These are phyloP conservation scores for Vanrija sp. DNA, from an alignment of 1,284 basidiomycete species.

Conservation along the genomic window DNA sequence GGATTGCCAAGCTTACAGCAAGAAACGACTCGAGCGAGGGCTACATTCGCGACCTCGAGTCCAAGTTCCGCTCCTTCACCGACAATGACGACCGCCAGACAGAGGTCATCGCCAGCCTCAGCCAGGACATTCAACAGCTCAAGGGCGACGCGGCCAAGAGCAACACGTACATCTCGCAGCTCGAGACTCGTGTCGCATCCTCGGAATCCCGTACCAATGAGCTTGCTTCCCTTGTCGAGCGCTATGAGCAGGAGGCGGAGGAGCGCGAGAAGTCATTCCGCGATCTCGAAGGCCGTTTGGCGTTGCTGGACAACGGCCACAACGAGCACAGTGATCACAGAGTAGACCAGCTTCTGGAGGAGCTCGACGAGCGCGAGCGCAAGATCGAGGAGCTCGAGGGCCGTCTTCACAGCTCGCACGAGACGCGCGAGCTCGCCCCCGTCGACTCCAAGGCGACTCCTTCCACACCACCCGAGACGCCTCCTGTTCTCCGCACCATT, in stretches of 20 bases:
- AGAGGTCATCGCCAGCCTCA: constrained; percentile 73
- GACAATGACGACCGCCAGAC: constrained; percentile 70
- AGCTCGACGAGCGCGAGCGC: constrained; percentile 74
- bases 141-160: constrained; percentile 71
- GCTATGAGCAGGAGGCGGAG: constrained; percentile 71
- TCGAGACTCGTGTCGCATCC: constrained; percentile 74
- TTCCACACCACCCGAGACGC: constrained; percentile 19
- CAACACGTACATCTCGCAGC: constrained; percentile 76
- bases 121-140: constrained; percentile 72
- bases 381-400: constrained; percentile 69
- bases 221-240: constrained; percentile 68
- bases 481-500: constrained; percentile 17
- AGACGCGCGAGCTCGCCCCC: constrained; percentile 29
- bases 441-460: constrained; percentile 48
- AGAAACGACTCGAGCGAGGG: constrained; percentile 87
- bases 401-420: constrained; percentile 54
- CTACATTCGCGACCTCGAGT: constrained; percentile 87
- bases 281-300: constrained; percentile 67
- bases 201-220: constrained; percentile 70
- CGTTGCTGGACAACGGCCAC: constrained; percentile 60
- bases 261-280: constrained; percentile 61
- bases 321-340: constrained; percentile 47
- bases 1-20: constrained; percentile 77
- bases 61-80: constrained; percentile 76
- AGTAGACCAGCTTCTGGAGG: constrained; percentile 55